Evolutionary conservation across 371 early-diverging fungal genomes (phyloP).

Genomic region (Mortierella sp.): DNA sequence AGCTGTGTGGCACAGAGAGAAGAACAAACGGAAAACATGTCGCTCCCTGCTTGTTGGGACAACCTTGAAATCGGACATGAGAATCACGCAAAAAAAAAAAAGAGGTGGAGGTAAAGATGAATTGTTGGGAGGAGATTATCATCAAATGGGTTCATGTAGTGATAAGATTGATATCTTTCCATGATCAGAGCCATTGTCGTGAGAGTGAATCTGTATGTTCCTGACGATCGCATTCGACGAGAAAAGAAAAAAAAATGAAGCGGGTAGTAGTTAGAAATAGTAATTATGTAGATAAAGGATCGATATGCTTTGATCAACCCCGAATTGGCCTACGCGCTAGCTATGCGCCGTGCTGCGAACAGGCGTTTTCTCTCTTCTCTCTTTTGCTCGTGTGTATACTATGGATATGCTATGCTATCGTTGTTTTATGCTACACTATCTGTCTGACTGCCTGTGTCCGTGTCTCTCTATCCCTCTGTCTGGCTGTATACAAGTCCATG

Average conservation of each 20-base stretch:
- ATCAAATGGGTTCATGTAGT: too few species aligned
- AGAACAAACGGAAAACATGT: too few species aligned
- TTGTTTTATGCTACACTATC: not conserved
- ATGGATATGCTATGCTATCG: not conserved
- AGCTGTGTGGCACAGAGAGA: too few species aligned
- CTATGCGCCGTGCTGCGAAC: too few species aligned
- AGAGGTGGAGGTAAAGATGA: too few species aligned
- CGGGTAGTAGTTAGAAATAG: not conserved
- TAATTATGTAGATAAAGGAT: not conserved
- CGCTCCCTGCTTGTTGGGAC: too few species aligned
- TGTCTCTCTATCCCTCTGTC: not conserved
- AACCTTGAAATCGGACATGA: too few species aligned
- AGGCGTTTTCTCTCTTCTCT: not conserved
- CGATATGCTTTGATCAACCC: not conserved
- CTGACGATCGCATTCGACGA: not conserved
- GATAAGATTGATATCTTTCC: too few species aligned
- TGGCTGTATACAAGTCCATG: not conserved
- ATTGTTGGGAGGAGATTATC: too few species aligned
- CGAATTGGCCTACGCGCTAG: too few species aligned
- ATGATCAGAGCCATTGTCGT: too few species aligned
- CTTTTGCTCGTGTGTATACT: not conserved
- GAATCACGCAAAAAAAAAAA: too few species aligned
- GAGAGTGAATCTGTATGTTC: not conserved
- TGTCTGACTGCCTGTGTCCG: not conserved
- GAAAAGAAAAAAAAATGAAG: not conserved